A percentile compares a stretch with the other conserved stretches of the same genome.
Conservation (phyloP, 495 filamentous ascomycete species). For the Cenococcum geophilum region DNA sequence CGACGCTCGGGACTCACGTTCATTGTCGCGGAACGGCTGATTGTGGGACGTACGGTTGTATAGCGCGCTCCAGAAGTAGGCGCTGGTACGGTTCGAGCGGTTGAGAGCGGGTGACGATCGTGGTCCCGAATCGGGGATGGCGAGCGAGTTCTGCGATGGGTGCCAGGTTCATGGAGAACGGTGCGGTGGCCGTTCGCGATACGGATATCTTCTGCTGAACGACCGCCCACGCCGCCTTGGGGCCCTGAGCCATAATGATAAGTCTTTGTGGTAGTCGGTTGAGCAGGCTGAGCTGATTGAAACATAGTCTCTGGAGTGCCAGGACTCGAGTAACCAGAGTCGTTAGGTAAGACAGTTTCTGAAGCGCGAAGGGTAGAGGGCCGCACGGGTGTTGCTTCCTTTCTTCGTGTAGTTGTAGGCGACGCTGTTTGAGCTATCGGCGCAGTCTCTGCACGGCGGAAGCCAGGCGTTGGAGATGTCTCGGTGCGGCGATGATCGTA, state of each 20-base stretch:
- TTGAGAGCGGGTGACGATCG: conserved; percentile 18
- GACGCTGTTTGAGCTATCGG: conserved; percentile 15
- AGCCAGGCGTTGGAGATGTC: conserved; percentile 19
- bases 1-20: conserved; percentile 6
- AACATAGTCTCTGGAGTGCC: conserved; percentile 17
- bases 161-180: conserved; percentile 20
- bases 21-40: conserved; percentile 25
- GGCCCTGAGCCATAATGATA: conserved; percentile 14
- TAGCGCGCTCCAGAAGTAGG: not conserved
- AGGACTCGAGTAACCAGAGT: conserved; percentile 25
- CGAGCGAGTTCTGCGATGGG: conserved; percentile 19
- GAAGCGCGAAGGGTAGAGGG: conserved; percentile 21
- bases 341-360: conserved; percentile 14
- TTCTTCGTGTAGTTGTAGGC: conserved; percentile 16
- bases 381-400: conserved; percentile 13
- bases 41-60: conserved; percentile 7
- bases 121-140: conserved; percentile 17
- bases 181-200: conserved; percentile 28
- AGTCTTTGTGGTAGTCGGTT: conserved; percentile 11
- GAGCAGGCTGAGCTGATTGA: conserved; percentile 11
- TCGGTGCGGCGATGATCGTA: conserved; percentile 24
- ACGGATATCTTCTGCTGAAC: conserved; percentile 14
- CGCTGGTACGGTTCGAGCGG: conserved; percentile 9
- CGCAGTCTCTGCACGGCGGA: conserved; percentile 34
- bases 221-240: conserved; percentile 10